These are phyloP conservation scores for Alternaria brassicae DNA, from an alignment of 2,329 filamentous ascomycete genomes.

Conservation along the genomic window DNA sequence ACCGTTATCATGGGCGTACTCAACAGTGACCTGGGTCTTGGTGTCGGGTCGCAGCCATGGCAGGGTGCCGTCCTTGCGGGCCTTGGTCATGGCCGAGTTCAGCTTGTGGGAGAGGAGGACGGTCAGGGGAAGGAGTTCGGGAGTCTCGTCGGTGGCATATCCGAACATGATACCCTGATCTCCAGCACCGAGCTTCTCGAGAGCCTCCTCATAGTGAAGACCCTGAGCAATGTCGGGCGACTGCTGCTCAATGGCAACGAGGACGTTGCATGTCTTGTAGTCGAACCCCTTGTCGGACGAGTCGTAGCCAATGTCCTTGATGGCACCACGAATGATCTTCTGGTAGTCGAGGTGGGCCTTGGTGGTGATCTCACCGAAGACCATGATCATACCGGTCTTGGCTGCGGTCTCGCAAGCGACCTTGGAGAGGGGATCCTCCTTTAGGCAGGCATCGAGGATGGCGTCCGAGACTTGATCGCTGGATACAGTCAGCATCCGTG, in stretches of 20 bases:
- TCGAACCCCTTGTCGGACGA: constrained; percentile 97
- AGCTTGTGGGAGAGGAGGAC: constrained; percentile 95
- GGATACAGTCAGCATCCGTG: constrained; percentile 33
- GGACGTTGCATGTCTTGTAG: constrained; percentile 99
- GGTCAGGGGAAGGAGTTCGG: constrained; percentile 94
- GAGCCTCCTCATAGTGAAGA: constrained; percentile 96
- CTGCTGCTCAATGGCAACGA: constrained; percentile 99
- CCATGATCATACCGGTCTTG: constrained; percentile 99
- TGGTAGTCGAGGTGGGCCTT: constrained; percentile 97
- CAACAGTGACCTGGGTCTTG: constrained; percentile 99
- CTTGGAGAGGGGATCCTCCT: constrained; percentile 95
- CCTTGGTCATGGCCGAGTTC: constrained; percentile 90
- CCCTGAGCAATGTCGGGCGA: constrained; percentile 98
- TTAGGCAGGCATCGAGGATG: constrained; percentile 96
- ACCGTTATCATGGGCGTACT: constrained; percentile 96
- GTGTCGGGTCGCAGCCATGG: constrained; percentile 98
- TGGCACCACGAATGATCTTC: constrained; percentile 89
- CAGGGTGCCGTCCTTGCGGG: constrained; percentile 84
- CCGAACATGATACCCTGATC: constrained; percentile 99
- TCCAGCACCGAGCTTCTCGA: constrained; percentile 97
- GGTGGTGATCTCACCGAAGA: constrained; percentile 84
- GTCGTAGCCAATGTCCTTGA: constrained; percentile 99
- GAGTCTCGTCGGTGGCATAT: constrained; percentile 99
- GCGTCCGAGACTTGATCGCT: constrained; percentile 97
- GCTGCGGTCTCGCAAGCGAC: constrained; percentile 98